Percentiles rank a stretch among this genome's conserved stretches.
Evolutionary conservation across 352 stramenopile species (phyloP).

Genomic region (Globisporangium paroecandrum): DNA sequence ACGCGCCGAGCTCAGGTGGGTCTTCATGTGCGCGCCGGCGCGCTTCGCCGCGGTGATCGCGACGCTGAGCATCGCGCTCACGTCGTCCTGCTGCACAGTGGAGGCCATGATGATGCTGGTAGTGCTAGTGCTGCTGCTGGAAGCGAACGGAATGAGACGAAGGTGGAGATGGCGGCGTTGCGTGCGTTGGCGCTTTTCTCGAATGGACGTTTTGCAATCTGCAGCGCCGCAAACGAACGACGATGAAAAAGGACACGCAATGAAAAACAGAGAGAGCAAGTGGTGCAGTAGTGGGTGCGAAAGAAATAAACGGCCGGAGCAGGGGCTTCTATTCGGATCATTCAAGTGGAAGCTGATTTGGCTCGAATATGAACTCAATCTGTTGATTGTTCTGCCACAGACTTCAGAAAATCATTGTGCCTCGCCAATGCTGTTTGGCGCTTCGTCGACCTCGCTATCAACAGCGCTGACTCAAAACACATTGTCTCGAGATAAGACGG

Average conservation of each 20-base stretch:
- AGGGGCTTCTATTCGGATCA: not conserved
- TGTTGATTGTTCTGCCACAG: no score
- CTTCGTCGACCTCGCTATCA: no score
- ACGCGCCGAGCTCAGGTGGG: constrained; percentile 46
- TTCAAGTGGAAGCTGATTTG: not conserved
- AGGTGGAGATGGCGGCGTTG: not conserved
- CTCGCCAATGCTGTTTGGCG: no score
- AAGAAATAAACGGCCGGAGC: not conserved
- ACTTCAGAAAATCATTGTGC: no score
- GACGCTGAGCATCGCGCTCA: constrained; percentile 48
- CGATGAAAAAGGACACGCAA: constrained; percentile 3
- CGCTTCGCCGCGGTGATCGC: constrained; percentile 54
- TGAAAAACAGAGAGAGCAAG: not conserved
- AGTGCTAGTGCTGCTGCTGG: not conserved
- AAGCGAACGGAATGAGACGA: not conserved
- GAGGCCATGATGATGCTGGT: not conserved
- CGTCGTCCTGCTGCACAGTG: constrained; percentile 19
- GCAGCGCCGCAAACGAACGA: not conserved
- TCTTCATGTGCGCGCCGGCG: constrained; percentile 72
- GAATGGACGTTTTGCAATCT: constrained; percentile 6
- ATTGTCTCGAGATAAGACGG: no score
- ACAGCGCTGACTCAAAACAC: no score
- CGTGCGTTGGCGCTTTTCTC: not conserved
- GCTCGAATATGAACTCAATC: not conserved
- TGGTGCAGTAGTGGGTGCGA: not conserved